Base-by-base conservation (phyloP, 2,329 filamentous ascomycete species). In the Paraphaeosphaeria sporulosa region DNA sequence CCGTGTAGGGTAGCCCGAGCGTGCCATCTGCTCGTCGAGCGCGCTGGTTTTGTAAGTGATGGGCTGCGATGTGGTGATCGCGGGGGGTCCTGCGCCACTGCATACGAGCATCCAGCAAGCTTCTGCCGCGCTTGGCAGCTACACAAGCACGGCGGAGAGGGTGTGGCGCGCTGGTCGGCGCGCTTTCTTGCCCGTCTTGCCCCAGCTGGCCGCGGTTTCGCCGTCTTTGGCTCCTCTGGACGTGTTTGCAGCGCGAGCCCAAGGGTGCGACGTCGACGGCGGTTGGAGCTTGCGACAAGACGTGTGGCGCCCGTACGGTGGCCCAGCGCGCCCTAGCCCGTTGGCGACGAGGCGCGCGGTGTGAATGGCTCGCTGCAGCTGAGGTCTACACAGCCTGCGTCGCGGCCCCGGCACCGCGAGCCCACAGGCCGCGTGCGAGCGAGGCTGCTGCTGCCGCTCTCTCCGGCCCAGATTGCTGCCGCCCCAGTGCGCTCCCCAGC, bases 1-100 rank as follows among this genome's bases (percentile, higher is more conserved):
- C 52, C 43, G 58, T 58, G 59, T 58, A 53, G 59, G n/a, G n/a
- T n/a, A n/a, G n/a, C n/a, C n/a, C 50, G 17, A 47, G 44, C 8
- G 13, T 27, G n/a, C n/a, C 44, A 4, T 15, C 21, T 40, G 36
- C 13, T 40, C 19, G 25, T 38, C 25, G 17, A 17, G 4, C 23
- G 23, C 13, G 48, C 32, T 44, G 53, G n/a, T 36, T 51, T 30
- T 34, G 32, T 21, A 12, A 4, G 30, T 38, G 30, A 50, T 38
- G 30, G 13, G n/a, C 8, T 40, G 23, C n/a, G 38, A 23, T 36
- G 27, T 30, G 27, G 27, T 30, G 27, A 30, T 30, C 4, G 27
- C 27, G 40, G 13, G 56, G 42, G 23, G n/a, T 17, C 43, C 46
- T 34, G 49, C 46, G 46, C 46, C 46, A 49, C 46, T 30, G 27